Base-by-base conservation (phyloP, 768 basidiomycete genomes). In the Kwoniella europaea region DNA sequence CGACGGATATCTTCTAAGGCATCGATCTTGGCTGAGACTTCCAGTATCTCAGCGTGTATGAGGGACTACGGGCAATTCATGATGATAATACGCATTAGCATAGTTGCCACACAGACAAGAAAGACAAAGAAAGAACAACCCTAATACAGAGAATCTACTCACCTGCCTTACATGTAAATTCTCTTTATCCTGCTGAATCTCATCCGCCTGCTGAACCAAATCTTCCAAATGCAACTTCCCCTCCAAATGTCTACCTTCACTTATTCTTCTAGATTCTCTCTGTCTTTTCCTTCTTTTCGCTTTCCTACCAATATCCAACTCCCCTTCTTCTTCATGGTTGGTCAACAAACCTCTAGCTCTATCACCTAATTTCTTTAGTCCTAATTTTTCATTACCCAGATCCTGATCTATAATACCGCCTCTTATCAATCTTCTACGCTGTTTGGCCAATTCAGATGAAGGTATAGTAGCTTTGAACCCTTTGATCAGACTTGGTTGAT, bases 391-490 rank as follows among this genome's bases (percentile, higher is more conserved):
- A 13, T 90, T 88, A 3, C 93, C 91, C 7, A 82, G 57, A 50
- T 82, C 82, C 46, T 77, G 79, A 62, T 83, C 82, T 15, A 79
- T 82, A 22, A 83, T 57, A 10, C 79, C 82, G 41, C 83, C 82
- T 56, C 94, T 87, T 84, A 91, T 89, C 82, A 92, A 90, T 68
- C 93, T 85, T 72, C 94, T 84, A 70, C 94, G 86, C 15, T 88
- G 86, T 71, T 91, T 90, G 65, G 92, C 87, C 79, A 89, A 88
- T 75, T 93, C 91, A 50, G 94, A 89, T 79, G 91, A 92, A 13
- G 96, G 96, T 54, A 97, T 91, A 2, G 96, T 98, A 18, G 96
- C 96, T 78, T 92, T 91, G 84, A 98, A 98, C 0, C 96, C 96
- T 56, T 91, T 89, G 53, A 97, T 85, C 43, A 98, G 86, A 76